Conservation (phyloP, 108 stramenopile genomes). For the Craspedostauros australis region DNA sequence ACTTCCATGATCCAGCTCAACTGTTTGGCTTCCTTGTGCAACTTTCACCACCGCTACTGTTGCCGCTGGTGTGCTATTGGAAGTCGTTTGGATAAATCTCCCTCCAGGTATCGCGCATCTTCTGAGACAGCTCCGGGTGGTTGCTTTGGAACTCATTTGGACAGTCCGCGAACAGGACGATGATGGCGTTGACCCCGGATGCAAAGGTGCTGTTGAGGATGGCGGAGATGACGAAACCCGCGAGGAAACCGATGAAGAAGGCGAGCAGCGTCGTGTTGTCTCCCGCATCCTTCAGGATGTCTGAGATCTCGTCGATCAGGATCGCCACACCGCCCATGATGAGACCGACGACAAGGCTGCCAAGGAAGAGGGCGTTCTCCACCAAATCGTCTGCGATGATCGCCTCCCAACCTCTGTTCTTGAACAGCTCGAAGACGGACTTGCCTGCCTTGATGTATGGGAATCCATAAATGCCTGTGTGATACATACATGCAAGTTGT, state of each 20-base stretch:
- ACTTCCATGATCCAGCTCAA: not conserved
- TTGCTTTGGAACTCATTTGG: conserved; percentile 78
- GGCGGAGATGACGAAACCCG: conserved; percentile 60
- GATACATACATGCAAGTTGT: conserved; percentile 57
- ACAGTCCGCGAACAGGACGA: conserved; percentile 88
- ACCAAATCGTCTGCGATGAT: conserved; percentile 90
- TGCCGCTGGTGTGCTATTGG: conserved; percentile 4
- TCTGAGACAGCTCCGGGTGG: conserved; percentile 68
- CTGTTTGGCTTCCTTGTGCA: not conserved
- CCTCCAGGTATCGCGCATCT: conserved; percentile 69
- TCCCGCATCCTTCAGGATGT: conserved; percentile 35
- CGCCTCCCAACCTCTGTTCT: conserved; percentile 85
- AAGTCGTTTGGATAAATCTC: conserved; percentile 45
- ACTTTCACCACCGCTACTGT: not conserved
- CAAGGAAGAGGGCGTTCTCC: conserved; percentile 48
- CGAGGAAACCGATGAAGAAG: conserved; percentile 59
- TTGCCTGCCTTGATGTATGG: conserved; percentile 78
- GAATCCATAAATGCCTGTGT: conserved; percentile 69
- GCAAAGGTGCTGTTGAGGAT: conserved; percentile 72
- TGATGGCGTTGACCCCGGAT: conserved; percentile 79
- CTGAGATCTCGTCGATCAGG: conserved; percentile 29
- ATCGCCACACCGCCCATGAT: conserved; percentile 50
- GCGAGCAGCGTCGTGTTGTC: conserved; percentile 27
- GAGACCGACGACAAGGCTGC: conserved; percentile 51
- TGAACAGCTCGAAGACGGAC: conserved; percentile 76